Evolutionary conservation across 2,329 filamentous ascomycete species (phyloP), one percentile per base, ranked within the genome.

Genomic region (Exserohilum turcica): DNA sequence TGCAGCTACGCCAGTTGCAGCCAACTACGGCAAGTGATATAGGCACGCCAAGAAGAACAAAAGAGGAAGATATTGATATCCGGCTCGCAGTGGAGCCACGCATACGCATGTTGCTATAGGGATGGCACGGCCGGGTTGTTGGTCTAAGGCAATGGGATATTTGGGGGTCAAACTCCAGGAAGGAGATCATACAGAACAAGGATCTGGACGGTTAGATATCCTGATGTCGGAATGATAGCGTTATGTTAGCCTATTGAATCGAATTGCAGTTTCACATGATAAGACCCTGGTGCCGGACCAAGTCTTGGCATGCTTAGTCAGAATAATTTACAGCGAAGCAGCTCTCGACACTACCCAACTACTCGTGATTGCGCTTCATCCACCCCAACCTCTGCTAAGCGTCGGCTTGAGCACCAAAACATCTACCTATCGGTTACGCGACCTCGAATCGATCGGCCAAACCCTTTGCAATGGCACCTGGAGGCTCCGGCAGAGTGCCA

Each of bases 401-500:
- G 8, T 21, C 7, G 10, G 28, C 24, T 18, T n/a, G n/a, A 15
- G 27, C 3, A 24, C 6, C 15, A 5, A 12, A 5, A 10, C 16
- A 3, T 13, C 1, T 6, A 10, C 7, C 13, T 4, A 16, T 2
- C n/a, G 15, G 8, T 5, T 31, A n/a, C 21, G 37, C 40, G 43
- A 49, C 18, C 13, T 13, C 12, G 9, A 18, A 3, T 16, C 2
- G 0, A 21, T 3, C 15, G 12, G 2, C 24, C 9, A 35, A n/a
- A 10, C 43, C 27, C 13, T 13, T 10, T 7, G 40, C 9, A 33
- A 70, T 73, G 66, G 56, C 63, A 16, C 63, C 60, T 21, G 60
- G 63, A 52, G 56, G 62, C 46, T 52, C 66, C 10, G 79, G 79
- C 50, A 74, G 74, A 54, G 78, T 82, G 9, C 79, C 79, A 2